phyloP scores from a whole-genome alignment of 306 rosid species.

The Fragaria vesca region DNA sequence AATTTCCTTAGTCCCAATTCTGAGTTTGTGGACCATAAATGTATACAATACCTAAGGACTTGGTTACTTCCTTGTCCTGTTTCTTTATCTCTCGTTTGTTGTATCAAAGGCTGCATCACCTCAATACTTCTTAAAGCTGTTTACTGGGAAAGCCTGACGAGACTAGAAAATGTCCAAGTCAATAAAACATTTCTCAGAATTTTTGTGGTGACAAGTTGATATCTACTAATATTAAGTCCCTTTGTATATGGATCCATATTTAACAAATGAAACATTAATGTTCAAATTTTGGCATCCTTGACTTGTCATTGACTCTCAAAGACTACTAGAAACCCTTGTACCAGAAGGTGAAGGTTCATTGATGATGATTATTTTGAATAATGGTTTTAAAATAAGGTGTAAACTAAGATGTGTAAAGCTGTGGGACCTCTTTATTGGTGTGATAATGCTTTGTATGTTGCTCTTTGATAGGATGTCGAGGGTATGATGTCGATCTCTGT shows the following conservation, averaged over 20 bases:
- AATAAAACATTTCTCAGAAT: neutral
- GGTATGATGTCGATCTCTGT: conserved; percentile 99
- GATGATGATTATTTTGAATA: neutral
- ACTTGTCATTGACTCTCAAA: neutral
- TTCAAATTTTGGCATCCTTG: neutral
- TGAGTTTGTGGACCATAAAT: neutral
- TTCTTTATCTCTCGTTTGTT: neutral
- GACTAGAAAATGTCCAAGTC: neutral
- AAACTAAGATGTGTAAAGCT: neutral
- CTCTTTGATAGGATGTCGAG: conserved; percentile 82
- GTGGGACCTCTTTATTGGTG: neutral
- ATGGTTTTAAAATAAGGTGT: neutral
- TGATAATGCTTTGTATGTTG: conserved; percentile 21
- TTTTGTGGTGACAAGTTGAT: neutral
- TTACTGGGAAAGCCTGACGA: neutral
- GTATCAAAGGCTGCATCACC: neutral
- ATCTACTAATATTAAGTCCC: neutral
- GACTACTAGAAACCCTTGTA: neutral
- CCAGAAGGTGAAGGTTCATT: neutral
- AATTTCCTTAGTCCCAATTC: neutral
- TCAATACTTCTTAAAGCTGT: neutral
- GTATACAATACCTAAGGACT: neutral
- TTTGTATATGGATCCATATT: neutral
- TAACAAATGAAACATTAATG: neutral
- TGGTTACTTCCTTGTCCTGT: neutral